Conservation (phyloP, 2,329 filamentous ascomycete species). For the Orbilia javanica region DNA sequence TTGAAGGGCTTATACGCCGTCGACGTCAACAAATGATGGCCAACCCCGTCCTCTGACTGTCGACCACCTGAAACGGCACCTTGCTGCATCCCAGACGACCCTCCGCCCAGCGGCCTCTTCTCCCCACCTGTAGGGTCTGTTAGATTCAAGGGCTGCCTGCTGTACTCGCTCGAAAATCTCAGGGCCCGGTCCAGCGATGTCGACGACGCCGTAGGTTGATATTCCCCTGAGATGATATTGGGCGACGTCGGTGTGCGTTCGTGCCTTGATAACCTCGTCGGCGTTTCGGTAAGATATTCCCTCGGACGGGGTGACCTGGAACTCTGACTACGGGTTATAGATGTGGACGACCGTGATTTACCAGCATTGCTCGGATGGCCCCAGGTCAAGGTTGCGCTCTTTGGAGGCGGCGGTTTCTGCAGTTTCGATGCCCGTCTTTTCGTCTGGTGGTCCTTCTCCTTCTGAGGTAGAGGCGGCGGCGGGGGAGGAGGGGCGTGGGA, state of each 20-base stretch:
- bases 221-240: slow-evolving; percentile 34
- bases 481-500: slow-evolving; percentile 45
- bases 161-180: slow-evolving; percentile 55
- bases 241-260: slow-evolving; percentile 56
- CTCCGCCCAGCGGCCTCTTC: slow-evolving; percentile 45
- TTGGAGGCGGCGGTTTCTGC: slow-evolving; percentile 54
- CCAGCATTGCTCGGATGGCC: slow-evolving; percentile 53
- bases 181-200: slow-evolving; percentile 55
- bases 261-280: slow-evolving; percentile 48
- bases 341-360: slow-evolving; percentile 55
- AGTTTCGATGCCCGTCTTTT: slow-evolving; percentile 52
- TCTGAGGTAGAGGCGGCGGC: slow-evolving; percentile 42
- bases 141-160: slow-evolving; percentile 55
- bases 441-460: slow-evolving; percentile 37
- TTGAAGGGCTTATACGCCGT: slow-evolving; percentile 32
- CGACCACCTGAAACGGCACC: slow-evolving; percentile 56
- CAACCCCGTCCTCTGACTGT: slow-evolving; percentile 54
- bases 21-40: slow-evolving; percentile 54
- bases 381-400: slow-evolving; percentile 46
- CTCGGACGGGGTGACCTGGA: slow-evolving; percentile 49
- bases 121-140: slow-evolving; percentile 46
- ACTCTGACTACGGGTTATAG: slow-evolving; percentile 57
- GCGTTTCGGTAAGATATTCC: slow-evolving; percentile 57
- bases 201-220: slow-evolving; percentile 32
- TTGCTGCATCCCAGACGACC: slow-evolving; percentile 43